Evolutionary conservation across 2,329 filamentous ascomycete genomes (phyloP).

Genomic region (Paraphaeosphaeria minitans): DNA sequence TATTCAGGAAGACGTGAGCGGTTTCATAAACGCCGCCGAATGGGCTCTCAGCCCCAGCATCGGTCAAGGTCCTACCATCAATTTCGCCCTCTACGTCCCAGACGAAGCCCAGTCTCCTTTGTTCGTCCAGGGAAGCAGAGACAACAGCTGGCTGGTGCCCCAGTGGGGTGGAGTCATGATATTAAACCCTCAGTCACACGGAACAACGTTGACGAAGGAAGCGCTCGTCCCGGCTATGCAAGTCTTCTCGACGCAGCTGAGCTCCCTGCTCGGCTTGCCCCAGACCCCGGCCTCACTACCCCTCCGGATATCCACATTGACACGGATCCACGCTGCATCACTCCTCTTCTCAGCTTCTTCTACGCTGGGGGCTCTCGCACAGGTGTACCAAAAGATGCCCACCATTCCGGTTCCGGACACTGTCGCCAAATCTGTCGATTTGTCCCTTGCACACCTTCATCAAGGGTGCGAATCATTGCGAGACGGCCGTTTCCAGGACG

Average conservation of each 20-base stretch:
- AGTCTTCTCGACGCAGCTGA: conserved; percentile 87
- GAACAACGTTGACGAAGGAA: conserved; percentile 61
- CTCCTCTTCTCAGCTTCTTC: conserved; percentile 88
- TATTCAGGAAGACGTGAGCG: conserved; percentile 83
- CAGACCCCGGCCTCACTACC: conserved; percentile 78
- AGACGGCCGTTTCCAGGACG: conserved; percentile 64
- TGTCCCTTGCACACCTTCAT: conserved; percentile 77
- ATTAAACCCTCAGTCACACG: conserved; percentile 58
- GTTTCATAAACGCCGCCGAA: conserved; percentile 96
- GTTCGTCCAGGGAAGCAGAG: conserved; percentile 62
- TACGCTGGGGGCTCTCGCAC: conserved; percentile 88
- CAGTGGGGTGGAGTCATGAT: conserved; percentile 88
- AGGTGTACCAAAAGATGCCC: conserved; percentile 77
- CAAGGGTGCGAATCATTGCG: conserved; percentile 74
- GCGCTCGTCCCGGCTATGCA: conserved; percentile 80
- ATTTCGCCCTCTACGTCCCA: conserved; percentile 91
- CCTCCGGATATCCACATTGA: conserved; percentile 80
- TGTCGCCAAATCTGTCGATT: conserved; percentile 83
- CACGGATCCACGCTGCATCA: conserved; percentile 83
- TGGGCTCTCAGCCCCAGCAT: conserved; percentile 97
- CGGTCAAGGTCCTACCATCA: conserved; percentile 88
- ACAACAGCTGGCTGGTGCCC: conserved; percentile 87
- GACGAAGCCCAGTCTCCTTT: conserved; percentile 68
- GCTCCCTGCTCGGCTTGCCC: conserved; percentile 85
- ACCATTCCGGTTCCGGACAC: conserved; percentile 89